Base-by-base conservation (phyloP, 139 green algal species). In the Picochlorum sp. region DNA sequence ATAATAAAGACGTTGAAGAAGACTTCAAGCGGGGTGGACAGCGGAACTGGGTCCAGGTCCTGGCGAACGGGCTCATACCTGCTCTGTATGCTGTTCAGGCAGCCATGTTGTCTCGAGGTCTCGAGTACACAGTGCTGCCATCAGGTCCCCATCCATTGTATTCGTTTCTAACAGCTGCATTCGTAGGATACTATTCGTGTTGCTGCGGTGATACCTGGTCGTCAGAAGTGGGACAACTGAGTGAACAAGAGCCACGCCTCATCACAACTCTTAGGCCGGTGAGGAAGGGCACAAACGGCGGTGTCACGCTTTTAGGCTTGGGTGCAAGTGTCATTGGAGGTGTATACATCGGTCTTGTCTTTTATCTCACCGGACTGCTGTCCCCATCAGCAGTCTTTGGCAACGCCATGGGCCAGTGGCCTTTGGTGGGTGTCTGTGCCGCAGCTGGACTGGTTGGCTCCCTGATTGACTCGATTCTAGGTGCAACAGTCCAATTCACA, bases 141-240 rank as follows among this genome's bases (percentile, higher is more conserved):
- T 61, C 28, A 56, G 13, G 8, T 21, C 13, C 56, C 30, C n/a
- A 34, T 56, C 11, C 10, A 46, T 44, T 59, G 15, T 66, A 50
- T 45, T 30, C 64, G 8, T 44, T 37, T 16, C 49, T 77, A 15
- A 49, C 44, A 3, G 49, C 37, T 7, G 80, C 38, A 0, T 85
- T 94, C 37, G 63, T 96, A 50, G 90, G 85, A 7, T 93, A 95
- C 73, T 94, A 90, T 62, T 80, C 83, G n/a, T 93, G 85, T 77
- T 96, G 87, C 69, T 90, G 80, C 61, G 92, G 80, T 2, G 92
- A 98, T 82, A 97, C 92, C 0, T 98, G 89, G 90, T 77, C 87
- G 2, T 85, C 69, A 7, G 92, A 98, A 82, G 32, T 97, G 4
- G 91, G 91, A 1, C 76, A 92, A 23, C 79, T 96, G 11, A 82